A percentile compares a stretch with the other conserved stretches of the same genome.
Conservation (phyloP, 176 grass and related monocot species). For the Dendrocalamus sinicus region DNA sequence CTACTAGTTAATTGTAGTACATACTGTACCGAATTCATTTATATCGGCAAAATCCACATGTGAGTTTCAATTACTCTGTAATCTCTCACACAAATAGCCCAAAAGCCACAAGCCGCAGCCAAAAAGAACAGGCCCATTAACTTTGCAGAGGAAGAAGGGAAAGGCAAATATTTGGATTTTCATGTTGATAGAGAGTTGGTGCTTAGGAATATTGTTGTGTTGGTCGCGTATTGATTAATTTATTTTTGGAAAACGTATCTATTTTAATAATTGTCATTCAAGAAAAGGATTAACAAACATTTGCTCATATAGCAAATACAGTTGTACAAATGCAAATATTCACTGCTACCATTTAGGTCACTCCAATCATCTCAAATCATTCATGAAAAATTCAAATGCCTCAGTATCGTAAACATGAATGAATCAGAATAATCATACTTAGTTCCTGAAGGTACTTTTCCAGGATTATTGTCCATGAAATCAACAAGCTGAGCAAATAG, state of each 20-base stretch:
- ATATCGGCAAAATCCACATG: no score
- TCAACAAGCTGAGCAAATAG: constrained; percentile 96
- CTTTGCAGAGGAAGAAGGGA: neutral
- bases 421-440: constrained; percentile 66
- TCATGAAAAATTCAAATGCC: neutral
- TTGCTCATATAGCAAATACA: neutral
- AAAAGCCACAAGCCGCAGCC: no score
- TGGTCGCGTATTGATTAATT: constrained; percentile 25
- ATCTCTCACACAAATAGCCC: no score
- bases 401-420: constrained; percentile 31
- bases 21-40: no score
- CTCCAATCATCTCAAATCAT: constrained; percentile 27
- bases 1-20: no score
- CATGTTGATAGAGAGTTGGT: neutral
- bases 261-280: neutral
- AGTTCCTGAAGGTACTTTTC: constrained; percentile 80
- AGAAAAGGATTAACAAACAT: constrained; percentile 15
- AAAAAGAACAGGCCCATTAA: neutral
- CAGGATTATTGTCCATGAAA: constrained; percentile 90
- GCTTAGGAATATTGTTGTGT: constrained; percentile 29
- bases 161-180: neutral
- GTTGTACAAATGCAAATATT: constrained; percentile 20
- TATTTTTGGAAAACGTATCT: neutral
- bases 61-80: no score
- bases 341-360: neutral